Evolutionary conservation across 2,329 filamentous ascomycete genomes (phyloP).

Genomic region (Coniochaeta sp.): DNA sequence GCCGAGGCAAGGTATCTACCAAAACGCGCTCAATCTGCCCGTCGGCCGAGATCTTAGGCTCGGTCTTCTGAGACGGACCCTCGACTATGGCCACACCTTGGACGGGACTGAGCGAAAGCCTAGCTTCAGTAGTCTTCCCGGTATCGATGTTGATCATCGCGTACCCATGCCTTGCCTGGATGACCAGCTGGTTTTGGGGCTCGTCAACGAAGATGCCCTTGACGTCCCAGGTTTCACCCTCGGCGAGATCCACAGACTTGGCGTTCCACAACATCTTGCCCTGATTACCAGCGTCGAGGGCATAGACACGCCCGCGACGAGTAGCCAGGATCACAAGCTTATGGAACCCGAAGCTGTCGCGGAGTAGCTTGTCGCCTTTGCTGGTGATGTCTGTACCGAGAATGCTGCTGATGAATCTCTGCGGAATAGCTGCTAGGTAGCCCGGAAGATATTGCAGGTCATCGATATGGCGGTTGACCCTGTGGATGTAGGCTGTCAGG

Average conservation of each 20-base stretch:
- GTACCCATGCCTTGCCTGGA: slow-evolving; percentile 56
- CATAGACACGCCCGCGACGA: slow-evolving; percentile 69
- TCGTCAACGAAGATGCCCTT: slow-evolving; percentile 60
- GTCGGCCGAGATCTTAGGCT: slow-evolving; percentile 11
- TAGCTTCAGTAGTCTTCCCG: slow-evolving; percentile 41
- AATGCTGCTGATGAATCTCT: slow-evolving; percentile 58
- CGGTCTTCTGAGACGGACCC: slow-evolving; percentile 36
- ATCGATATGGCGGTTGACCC: slow-evolving; percentile 70
- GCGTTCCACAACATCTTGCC: slow-evolving; percentile 72
- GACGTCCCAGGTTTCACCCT: slow-evolving; percentile 54
- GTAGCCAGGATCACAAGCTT: slow-evolving; percentile 80
- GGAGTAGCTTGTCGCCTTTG: slow-evolving; percentile 39
- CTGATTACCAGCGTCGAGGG: slow-evolving; percentile 67
- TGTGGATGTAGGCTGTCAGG: slow-evolving; percentile 76
- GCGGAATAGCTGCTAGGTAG: slow-evolving; percentile 63
- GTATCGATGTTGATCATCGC: slow-evolving; percentile 46
- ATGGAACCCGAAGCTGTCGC: slow-evolving; percentile 80
- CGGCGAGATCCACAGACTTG: slow-evolving; percentile 50
- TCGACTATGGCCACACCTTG: slow-evolving; percentile 45
- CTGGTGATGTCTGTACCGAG: slow-evolving; percentile 44
- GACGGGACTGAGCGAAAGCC: slow-evolving; percentile 27
- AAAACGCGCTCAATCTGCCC: slow-evolving; percentile 12
- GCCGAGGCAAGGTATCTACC: slow-evolving; percentile 43
- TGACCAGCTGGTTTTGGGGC: slow-evolving; percentile 43
- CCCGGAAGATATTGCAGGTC: slow-evolving; percentile 72